Evolutionary conservation across 164 flowering plant species (phyloP).

Genomic region (Hamamelis virginiana): DNA sequence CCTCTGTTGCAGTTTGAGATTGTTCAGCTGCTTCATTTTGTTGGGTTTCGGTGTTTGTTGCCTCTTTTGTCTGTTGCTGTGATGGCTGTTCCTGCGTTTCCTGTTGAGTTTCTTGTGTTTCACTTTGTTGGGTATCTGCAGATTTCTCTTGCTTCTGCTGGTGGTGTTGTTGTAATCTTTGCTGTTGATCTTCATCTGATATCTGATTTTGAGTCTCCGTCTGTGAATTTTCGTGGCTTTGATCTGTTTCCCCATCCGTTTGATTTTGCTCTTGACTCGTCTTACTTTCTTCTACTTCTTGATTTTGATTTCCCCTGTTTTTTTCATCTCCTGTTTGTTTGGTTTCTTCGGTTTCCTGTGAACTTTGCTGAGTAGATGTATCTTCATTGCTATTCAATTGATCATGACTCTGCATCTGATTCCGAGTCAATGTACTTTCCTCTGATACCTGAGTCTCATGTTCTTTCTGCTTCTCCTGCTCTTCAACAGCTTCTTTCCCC

Average conservation of each 20-base stretch:
- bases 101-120: neutral
- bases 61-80: conserved; percentile 12
- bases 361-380: neutral
- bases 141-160: conserved; percentile 14
- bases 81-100: neutral
- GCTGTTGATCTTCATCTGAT: conserved; percentile 20
- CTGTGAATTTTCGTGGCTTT: conserved; percentile 5
- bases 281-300: neutral
- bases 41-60: conserved; percentile 14
- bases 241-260: neutral
- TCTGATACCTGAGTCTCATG: conserved; percentile 36
- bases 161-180: conserved; percentile 16
- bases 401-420: too few species aligned
- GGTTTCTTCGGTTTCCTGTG: conserved; percentile 15
- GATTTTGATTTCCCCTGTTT: neutral
- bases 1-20: neutral
- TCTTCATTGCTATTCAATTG: too few species aligned
- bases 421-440: conserved; percentile 38
- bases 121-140: conserved; percentile 2
- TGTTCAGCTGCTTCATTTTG: conserved; percentile 6
- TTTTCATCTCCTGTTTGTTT: conserved; percentile 6
- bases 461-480: conserved; percentile 20
- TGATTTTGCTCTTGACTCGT: neutral
- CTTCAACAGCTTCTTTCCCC: conserved; percentile 24
- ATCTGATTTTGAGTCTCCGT: conserved; percentile 1